Conservation (phyloP, 2,329 filamentous ascomycete species). For the Penicillium sp. region DNA sequence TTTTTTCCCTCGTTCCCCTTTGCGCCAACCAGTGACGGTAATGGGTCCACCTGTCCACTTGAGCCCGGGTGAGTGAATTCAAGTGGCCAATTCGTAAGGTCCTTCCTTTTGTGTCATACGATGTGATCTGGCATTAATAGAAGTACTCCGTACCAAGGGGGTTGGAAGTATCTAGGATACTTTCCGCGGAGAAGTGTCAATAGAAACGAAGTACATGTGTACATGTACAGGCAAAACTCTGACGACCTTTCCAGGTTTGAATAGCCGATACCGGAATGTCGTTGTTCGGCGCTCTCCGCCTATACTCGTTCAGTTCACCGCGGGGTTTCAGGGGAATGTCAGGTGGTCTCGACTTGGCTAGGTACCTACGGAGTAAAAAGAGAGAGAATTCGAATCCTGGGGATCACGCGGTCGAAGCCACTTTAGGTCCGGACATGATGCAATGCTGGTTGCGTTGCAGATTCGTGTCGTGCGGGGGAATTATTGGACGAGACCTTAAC, state of each 20-base stretch:
- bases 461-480: not conserved
- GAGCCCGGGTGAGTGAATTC: conserved; percentile 1
- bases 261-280: conserved; percentile 18
- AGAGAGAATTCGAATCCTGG: not conserved
- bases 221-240: not conserved
- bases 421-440: not conserved
- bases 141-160: not conserved
- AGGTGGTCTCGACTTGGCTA: not conserved
- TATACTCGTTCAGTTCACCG: conserved; percentile 17
- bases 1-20: conserved; percentile 11
- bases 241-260: conserved; percentile 1
- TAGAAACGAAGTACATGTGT: not conserved
- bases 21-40: conserved; percentile 7
- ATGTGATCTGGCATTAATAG: not conserved
- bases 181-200: conserved; percentile 5
- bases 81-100: conserved; percentile 8
- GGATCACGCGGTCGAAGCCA: not conserved
- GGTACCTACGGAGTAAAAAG: too few species aligned
- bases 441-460: conserved; percentile 2
- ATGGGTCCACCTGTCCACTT: conserved; percentile 12
- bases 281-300: conserved; percentile 8
- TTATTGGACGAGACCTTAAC: not conserved
- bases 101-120: conserved; percentile 8
- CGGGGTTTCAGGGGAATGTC: conserved; percentile 12
- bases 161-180: not conserved